Percentiles rank a stretch among this genome's conserved stretches.
These are phyloP conservation scores for Polygonum maritimum DNA, from an alignment of 148 eudicot species.

Conservation along the genomic window DNA sequence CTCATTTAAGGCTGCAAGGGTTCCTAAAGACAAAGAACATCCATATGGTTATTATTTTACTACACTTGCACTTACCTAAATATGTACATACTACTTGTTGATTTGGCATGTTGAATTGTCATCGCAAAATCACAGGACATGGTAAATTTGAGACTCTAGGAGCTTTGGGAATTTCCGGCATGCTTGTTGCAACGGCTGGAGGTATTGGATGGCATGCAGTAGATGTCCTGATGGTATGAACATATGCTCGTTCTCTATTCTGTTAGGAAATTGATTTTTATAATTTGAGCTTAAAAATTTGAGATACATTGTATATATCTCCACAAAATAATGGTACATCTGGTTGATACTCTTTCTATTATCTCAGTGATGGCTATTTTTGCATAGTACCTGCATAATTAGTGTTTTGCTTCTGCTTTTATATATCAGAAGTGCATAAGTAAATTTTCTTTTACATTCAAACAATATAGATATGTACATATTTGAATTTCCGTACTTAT, in stretches of 20 bases:
- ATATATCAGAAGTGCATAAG: not conserved
- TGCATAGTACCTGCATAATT: not conserved
- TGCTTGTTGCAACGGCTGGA: conserved; percentile 89
- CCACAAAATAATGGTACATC: not conserved
- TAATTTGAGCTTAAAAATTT: not conserved
- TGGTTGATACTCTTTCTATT: not conserved
- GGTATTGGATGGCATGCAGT: conserved; percentile 98
- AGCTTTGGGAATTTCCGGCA: conserved; percentile 83
- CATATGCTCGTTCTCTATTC: not conserved
- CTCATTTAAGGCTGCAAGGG: conserved; percentile 87
- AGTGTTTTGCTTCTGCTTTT: not conserved
- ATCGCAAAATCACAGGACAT: conserved; percentile 48
- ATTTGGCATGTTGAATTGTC: not conserved
- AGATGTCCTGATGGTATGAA: conserved; percentile 62
- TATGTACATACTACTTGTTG: not conserved
- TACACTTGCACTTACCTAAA: not conserved
- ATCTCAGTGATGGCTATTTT: not conserved
- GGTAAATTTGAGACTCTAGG: conserved; percentile 97
- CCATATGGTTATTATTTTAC: conserved; percentile 64
- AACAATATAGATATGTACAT: not conserved
- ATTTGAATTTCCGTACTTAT: not conserved
- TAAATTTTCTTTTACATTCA: not conserved
- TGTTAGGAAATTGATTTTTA: not conserved
- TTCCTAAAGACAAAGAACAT: conserved; percentile 99
- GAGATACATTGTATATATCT: not conserved